These are phyloP conservation scores for Ogataea degrootiae DNA, from an alignment of 805 yeast species.

Conservation along the genomic window DNA sequence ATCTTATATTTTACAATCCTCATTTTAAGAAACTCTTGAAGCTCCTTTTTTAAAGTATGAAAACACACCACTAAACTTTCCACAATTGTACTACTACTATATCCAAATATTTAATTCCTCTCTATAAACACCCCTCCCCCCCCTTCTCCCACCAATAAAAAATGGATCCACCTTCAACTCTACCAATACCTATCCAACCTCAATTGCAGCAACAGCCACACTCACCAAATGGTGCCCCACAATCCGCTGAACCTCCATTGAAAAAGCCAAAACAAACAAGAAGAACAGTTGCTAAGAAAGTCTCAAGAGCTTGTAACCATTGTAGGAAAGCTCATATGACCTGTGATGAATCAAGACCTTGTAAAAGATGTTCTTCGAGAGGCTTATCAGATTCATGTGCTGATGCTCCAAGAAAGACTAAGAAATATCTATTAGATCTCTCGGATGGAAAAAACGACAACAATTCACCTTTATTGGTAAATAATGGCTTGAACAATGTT, in stretches of 20 bases:
- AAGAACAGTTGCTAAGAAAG: slow-evolving; percentile 50
- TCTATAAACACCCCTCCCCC: background rate
- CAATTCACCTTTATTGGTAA: too few species aligned
- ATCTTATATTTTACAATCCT: too few species aligned
- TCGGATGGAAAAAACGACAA: slow-evolving; percentile 4
- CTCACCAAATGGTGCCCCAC: too few species aligned
- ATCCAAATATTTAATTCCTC: too few species aligned
- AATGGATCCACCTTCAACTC: too few species aligned
- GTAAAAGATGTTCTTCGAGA: slow-evolving; percentile 68
- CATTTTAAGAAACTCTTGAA: too few species aligned
- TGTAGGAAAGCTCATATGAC: slow-evolving; percentile 91
- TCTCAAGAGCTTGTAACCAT: slow-evolving; percentile 83
- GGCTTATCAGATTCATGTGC: slow-evolving; percentile 68
- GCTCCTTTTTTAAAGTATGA: too few species aligned
- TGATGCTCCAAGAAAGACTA: slow-evolving; percentile 85
- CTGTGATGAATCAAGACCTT: slow-evolving; percentile 64
- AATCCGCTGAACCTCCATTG: background rate
- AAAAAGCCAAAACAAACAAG: slow-evolving; percentile 13
- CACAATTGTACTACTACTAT: too few species aligned
- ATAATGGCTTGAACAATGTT: too few species aligned
- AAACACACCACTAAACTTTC: too few species aligned
- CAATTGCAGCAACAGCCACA: too few species aligned
- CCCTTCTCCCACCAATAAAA: background rate
- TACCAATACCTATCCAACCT: too few species aligned
- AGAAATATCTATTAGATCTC: slow-evolving; percentile 68